phyloP scores from a whole-genome alignment of 2,329 filamentous ascomycete species.

The Macrophomina tecta region DNA sequence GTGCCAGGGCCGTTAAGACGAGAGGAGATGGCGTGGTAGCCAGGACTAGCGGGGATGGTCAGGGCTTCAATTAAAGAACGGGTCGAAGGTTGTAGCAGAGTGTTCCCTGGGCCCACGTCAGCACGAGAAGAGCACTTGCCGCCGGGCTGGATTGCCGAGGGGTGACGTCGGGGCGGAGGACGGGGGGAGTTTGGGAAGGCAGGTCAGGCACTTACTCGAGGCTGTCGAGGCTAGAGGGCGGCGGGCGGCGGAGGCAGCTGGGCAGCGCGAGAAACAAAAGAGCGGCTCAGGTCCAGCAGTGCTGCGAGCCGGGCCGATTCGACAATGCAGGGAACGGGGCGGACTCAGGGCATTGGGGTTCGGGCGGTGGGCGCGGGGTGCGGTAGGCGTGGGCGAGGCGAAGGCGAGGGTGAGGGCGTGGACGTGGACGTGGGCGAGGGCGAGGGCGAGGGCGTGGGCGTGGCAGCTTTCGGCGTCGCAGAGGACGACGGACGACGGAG shows the following conservation, averaged over 20 bases:
- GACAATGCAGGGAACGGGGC: constrained; percentile 22
- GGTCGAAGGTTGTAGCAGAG: not conserved
- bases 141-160: not conserved
- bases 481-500: not conserved
- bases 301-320: constrained; percentile 18
- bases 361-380: constrained; percentile 2
- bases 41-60: not conserved
- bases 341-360: constrained; percentile 23
- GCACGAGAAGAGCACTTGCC: constrained; percentile 4
- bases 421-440: too few relatives aligned
- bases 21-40: constrained; percentile 19
- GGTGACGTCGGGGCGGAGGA: constrained; percentile 16
- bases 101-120: constrained; percentile 10
- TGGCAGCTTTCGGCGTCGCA: not conserved
- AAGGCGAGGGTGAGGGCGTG: too few relatives aligned
- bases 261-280: constrained; percentile 11
- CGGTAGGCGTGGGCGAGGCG: not conserved
- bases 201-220: constrained; percentile 18
- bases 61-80: constrained; percentile 21
- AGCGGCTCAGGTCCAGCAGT: constrained; percentile 14
- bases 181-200: not conserved
- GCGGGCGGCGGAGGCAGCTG: not conserved
- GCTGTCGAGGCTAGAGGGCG: not conserved
- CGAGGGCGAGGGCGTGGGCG: too few relatives aligned
- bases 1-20: not conserved